Percentiles rank a stretch among this genome's conserved stretches.
phyloP scores from a whole-genome alignment of 176 grass and related monocot genomes.

The Avena atlantica region DNA sequence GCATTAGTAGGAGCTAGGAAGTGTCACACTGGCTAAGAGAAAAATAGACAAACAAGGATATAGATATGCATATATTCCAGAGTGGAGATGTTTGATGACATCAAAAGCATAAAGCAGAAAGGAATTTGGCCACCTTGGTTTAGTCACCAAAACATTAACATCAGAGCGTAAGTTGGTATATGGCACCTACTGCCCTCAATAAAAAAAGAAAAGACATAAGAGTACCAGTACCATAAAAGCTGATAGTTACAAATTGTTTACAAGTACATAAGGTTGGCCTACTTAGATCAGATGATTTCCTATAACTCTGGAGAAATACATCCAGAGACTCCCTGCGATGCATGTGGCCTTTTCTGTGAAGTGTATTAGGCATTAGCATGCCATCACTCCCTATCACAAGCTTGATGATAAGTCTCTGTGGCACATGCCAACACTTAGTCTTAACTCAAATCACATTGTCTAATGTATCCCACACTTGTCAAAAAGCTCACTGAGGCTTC shows the following conservation, averaged over 20 bases:
- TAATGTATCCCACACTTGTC: background rate
- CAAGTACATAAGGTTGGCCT: constrained; percentile 30
- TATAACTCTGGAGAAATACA: constrained; percentile 19
- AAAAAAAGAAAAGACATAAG: constrained; percentile 34
- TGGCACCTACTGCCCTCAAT: constrained; percentile 32
- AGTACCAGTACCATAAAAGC: constrained; percentile 16
- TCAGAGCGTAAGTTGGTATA: constrained; percentile 17
- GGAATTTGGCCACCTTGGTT: background rate
- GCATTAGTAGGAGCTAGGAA: background rate
- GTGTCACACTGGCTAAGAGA: background rate
- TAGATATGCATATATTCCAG: constrained; percentile 15
- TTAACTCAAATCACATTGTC: constrained; percentile 15
- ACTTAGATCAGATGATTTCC: constrained; percentile 7
- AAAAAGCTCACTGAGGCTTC: constrained; percentile 13
- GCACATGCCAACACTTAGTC: constrained; percentile 11
- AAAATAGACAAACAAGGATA: background rate
- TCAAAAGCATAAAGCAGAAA: background rate
- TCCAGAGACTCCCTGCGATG: background rate
- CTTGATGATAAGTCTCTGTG: background rate
- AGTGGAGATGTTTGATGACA: constrained; percentile 21
- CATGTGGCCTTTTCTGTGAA: background rate
- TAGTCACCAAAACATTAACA: constrained; percentile 29
- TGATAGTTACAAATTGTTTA: constrained; percentile 39
- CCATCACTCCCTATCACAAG: constrained; percentile 18
- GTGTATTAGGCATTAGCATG: constrained; percentile 19